phyloP scores from a whole-genome alignment of 495 filamentous ascomycete genomes.

The Baudoinia panamericana region DNA sequence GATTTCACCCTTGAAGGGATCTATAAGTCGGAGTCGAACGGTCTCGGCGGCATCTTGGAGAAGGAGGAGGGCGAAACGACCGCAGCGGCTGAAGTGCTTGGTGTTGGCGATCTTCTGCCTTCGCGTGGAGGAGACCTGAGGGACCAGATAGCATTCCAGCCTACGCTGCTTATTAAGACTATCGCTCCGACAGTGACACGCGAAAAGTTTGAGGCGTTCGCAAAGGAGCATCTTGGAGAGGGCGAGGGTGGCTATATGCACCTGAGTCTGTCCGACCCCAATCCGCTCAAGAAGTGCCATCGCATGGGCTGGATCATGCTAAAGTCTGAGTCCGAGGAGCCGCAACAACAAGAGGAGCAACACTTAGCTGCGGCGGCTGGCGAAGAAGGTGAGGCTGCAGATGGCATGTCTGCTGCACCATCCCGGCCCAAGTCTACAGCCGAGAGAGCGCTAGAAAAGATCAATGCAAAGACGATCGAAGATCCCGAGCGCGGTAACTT shows the following conservation, averaged over 20 bases:
- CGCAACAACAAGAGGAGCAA: slow-evolving; percentile 44
- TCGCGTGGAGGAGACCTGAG: slow-evolving; percentile 64
- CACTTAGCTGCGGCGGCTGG: slow-evolving; percentile 38
- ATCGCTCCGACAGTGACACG: slow-evolving; percentile 92
- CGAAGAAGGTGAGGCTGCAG: slow-evolving; percentile 31
- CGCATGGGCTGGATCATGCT: slow-evolving; percentile 98
- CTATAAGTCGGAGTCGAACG: slow-evolving; percentile 85
- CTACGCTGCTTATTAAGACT: slow-evolving; percentile 92
- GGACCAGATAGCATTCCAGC: slow-evolving; percentile 70
- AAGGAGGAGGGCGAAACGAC: slow-evolving; percentile 90
- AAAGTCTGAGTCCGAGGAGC: slow-evolving; percentile 56
- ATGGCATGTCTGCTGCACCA: slow-evolving; percentile 14
- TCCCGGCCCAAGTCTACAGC: slow-evolving; percentile 38
- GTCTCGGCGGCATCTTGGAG: slow-evolving; percentile 71
- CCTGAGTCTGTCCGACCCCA: slow-evolving; percentile 89
- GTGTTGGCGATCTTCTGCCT: slow-evolving; percentile 78
- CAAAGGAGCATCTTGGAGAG: slow-evolving; percentile 80
- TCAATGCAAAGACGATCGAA: slow-evolving; percentile 93
- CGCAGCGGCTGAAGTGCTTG: slow-evolving; percentile 79
- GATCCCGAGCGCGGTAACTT: slow-evolving; percentile 89
- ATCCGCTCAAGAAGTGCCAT: slow-evolving; percentile 91
- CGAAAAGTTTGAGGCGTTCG: slow-evolving; percentile 83
- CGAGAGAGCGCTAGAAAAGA: slow-evolving; percentile 74
- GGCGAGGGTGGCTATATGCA: slow-evolving; percentile 78
- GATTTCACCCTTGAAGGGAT: slow-evolving; percentile 92